These are phyloP conservation scores for Pyropia yezoensis DNA, from an alignment of 23 red algal genomes.

Conservation along the genomic window DNA sequence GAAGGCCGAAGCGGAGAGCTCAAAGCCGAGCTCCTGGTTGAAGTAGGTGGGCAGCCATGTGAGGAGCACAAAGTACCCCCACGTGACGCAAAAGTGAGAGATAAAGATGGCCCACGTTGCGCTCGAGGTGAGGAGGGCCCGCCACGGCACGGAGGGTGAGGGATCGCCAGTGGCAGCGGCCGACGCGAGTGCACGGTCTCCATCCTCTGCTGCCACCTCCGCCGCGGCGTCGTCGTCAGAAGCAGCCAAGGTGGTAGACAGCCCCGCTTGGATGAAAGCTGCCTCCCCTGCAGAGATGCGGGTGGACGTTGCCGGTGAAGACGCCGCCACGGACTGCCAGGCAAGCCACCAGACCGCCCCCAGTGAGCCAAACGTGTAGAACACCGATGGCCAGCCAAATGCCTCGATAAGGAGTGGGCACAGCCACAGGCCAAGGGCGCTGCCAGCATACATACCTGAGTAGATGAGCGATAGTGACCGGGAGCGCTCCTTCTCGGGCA, in stretches of 20 bases:
- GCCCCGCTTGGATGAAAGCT: slow-evolving; percentile 28
- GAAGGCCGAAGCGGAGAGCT: slow-evolving; percentile 78
- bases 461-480: slow-evolving; percentile 86
- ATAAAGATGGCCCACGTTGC: slow-evolving; percentile 95
- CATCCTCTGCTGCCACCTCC: not conserved
- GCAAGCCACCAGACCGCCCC: slow-evolving; percentile 72
- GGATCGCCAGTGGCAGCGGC: not conserved
- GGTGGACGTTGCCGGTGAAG: slow-evolving; percentile 46
- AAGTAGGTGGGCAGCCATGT: slow-evolving; percentile 99
- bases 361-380: slow-evolving; percentile 74
- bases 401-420: slow-evolving; percentile 74
- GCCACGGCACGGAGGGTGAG: slow-evolving; percentile 60
- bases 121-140: slow-evolving; percentile 39
- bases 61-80: slow-evolving; percentile 97
- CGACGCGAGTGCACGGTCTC: no score
- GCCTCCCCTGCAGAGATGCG: slow-evolving; percentile 51
- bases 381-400: slow-evolving; percentile 93
- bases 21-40: slow-evolving; percentile 90
- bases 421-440: slow-evolving; percentile 69
- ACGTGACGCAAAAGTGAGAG: slow-evolving; percentile 89
- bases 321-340: slow-evolving; percentile 52
- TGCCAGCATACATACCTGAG: slow-evolving; percentile 93
- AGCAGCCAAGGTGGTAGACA: not conserved
- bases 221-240: slow-evolving; percentile 6
- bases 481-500: slow-evolving; percentile 79